Conservation (phyloP, 345 rosid species). For the Populus euphratica region DNA sequence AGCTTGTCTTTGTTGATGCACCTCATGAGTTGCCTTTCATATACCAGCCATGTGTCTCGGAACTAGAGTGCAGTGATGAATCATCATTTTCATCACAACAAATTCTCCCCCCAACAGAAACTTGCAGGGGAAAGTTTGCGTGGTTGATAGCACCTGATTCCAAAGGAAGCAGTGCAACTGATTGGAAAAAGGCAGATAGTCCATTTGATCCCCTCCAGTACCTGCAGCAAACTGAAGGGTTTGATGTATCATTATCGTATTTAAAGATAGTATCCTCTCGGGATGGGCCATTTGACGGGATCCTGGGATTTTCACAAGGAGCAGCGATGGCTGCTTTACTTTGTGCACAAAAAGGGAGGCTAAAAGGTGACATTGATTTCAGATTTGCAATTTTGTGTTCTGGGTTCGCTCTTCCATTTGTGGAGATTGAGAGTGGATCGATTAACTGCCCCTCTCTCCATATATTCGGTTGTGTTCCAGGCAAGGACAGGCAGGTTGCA, state of each 20-base stretch:
- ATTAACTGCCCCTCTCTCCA: slow-evolving; percentile 84
- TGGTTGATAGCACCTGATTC: slow-evolving; percentile 71
- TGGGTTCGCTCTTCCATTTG: slow-evolving; percentile 46
- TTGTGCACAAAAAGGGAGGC: slow-evolving; percentile 38
- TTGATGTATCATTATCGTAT: slow-evolving; percentile 50
- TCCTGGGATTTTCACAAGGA: slow-evolving; percentile 91
- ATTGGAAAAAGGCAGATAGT: slow-evolving; percentile 53
- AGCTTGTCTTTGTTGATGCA: slow-evolving; percentile 74
- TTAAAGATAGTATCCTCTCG: slow-evolving; percentile 42
- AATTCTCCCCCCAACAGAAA: slow-evolving; percentile 39
- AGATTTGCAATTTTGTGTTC: slow-evolving; percentile 84
- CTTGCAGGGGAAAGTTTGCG: slow-evolving; percentile 74
- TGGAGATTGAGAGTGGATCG: slow-evolving; percentile 28
- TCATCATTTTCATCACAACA: slow-evolving; percentile 26
- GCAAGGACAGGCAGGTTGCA: slow-evolving; percentile 75
- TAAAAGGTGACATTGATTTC: slow-evolving; percentile 53
- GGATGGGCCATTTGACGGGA: slow-evolving; percentile 92
- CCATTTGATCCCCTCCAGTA: slow-evolving; percentile 79
- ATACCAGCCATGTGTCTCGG: slow-evolving; percentile 40
- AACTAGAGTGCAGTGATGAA: slow-evolving; percentile 5
- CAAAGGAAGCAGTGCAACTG: slow-evolving; percentile 29
- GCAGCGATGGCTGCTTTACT: slow-evolving; percentile 86
- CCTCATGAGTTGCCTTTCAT: slow-evolving; percentile 80
- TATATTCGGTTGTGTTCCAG: slow-evolving; percentile 62
- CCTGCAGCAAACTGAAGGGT: slow-evolving; percentile 76